Evolutionary conservation across 106 monocot genomes (phyloP).

Genomic region (Agapanthus africanus): DNA sequence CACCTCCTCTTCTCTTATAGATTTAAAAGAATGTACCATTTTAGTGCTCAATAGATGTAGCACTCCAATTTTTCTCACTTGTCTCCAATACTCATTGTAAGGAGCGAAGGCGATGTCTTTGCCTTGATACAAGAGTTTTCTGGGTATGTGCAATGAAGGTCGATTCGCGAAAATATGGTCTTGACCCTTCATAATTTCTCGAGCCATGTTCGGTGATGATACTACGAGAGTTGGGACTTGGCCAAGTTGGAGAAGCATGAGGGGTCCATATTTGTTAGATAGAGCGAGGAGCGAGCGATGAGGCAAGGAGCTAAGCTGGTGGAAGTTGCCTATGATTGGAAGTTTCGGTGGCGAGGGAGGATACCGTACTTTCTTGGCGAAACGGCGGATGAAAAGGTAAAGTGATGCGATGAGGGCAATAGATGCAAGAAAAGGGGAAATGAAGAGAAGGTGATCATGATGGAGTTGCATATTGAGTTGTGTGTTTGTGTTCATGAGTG

Average conservation of each 20-base stretch:
- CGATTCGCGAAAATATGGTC: slow-evolving; percentile 16
- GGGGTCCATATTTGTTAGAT: slow-evolving; percentile 18
- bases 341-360: slow-evolving; percentile 20
- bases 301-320: slow-evolving; percentile 12
- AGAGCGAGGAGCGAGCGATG: slow-evolving; percentile 23
- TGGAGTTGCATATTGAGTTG: no score
- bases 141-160: no score
- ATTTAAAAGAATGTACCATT: slow-evolving; percentile 8
- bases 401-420: no score
- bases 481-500: no score
- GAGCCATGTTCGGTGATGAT: slow-evolving; percentile 2
- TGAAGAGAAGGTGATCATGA: no score
- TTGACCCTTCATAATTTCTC: slow-evolving; percentile 16
- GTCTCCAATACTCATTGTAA: slow-evolving; percentile 12
- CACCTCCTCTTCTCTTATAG: slow-evolving; percentile 17
- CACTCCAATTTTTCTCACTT: slow-evolving; percentile 7
- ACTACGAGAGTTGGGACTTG: slow-evolving; percentile 12
- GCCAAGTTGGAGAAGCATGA: slow-evolving; percentile 30
- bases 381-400: no score
- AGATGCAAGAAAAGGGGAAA: no score
- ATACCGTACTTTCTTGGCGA: no score
- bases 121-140: no score
- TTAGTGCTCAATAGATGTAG: slow-evolving; percentile 8
- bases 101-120: slow-evolving; percentile 25
- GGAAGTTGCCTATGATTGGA: slow-evolving; percentile 34